Evolutionary conservation across 768 basidiomycete species (phyloP).

Genomic region (Sarcodon aspratus): DNA sequence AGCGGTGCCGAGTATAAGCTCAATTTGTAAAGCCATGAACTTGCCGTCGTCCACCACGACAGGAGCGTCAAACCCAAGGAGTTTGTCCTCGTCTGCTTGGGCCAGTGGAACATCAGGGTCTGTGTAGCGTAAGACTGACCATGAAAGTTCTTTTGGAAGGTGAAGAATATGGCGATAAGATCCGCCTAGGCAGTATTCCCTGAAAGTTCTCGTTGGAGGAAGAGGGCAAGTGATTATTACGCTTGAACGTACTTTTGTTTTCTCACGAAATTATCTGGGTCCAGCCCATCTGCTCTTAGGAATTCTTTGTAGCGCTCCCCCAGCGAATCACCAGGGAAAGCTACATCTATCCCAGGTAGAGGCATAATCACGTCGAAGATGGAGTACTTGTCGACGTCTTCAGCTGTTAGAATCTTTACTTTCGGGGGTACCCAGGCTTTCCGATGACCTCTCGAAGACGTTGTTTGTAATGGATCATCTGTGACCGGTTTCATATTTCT

Average conservation of each 20-base stretch:
- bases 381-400: conserved; percentile 68
- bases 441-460: conserved; percentile 8
- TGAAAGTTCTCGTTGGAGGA: conserved; percentile 16
- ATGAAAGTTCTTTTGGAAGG: conserved; percentile 69
- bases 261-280: conserved; percentile 80
- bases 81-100: conserved; percentile 90
- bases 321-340: conserved; percentile 81
- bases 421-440: conserved; percentile 56
- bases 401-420: conserved; percentile 69
- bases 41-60: conserved; percentile 57
- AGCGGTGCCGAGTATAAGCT: conserved; percentile 77
- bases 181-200: conserved; percentile 87
- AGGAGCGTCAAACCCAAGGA: conserved; percentile 74
- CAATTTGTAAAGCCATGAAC: conserved; percentile 82
- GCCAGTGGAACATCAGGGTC: conserved; percentile 88
- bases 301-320: conserved; percentile 81
- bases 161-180: conserved; percentile 92
- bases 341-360: conserved; percentile 90
- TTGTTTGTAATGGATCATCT: conserved; percentile 4
- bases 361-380: conserved; percentile 97
- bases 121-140: conserved; percentile 80
- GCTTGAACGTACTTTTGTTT: conserved; percentile 65
- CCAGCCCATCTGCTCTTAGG: conserved; percentile 75
- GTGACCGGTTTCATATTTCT: background rate
- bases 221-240: background rate